Percentiles rank a stretch among this genome's conserved stretches.
Evolutionary conservation across 129 eudicot species (phyloP).

Genomic region (sunflower (Helianthus annuus)): HanXRQr2.0-SUNRISE NC_035447.2:131717661-131718160

Average conservation of each 20-base stretch:
- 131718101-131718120: neutral
- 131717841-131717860: neutral
- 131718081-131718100: neutral
- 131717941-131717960: constrained; percentile 85
- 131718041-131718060: neutral
- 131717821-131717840: neutral
- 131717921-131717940: constrained; percentile 87
- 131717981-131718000: constrained; percentile 26
- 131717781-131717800: constrained; percentile 2
- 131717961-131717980: constrained; percentile 80
- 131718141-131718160: no score
- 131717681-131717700: constrained; percentile 7
- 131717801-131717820: constrained; percentile 11
- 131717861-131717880: constrained; percentile 4
- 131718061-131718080: constrained; percentile 4
- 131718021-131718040: no score
- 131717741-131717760: neutral
- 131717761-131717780: constrained; percentile 1
- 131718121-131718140: no score
- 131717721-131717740: neutral
- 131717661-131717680: neutral
- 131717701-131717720: neutral
- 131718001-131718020: neutral
- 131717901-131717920: constrained; percentile 21
- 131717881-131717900: constrained; percentile 13